phyloP scores from a whole-genome alignment of 495 filamentous ascomycete species.

The Articulospora tetracladia region DNA sequence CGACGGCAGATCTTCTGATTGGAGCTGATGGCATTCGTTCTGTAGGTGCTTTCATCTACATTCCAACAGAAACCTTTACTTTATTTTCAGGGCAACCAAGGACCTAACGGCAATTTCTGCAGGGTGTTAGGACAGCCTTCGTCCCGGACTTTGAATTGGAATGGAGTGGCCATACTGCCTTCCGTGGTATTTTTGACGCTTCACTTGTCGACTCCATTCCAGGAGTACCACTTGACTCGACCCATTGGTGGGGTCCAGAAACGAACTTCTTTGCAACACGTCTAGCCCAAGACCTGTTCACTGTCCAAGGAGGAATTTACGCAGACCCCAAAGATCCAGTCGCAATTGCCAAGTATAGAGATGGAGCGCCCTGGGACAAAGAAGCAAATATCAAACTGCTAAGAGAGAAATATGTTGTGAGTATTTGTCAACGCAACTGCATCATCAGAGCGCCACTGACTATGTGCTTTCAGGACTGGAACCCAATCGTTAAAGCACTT shows the following conservation, averaged over 20 bases:
- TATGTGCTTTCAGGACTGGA: slow-evolving; percentile 34
- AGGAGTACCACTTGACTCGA: slow-evolving; percentile 39
- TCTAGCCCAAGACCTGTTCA: slow-evolving; percentile 38
- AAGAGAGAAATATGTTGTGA: slow-evolving; percentile 29
- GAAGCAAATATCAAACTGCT: slow-evolving; percentile 35
- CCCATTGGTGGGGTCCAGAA: slow-evolving; percentile 47
- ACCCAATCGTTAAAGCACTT: slow-evolving; percentile 38
- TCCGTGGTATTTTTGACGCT: slow-evolving; percentile 42
- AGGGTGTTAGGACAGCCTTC: slow-evolving; percentile 33
- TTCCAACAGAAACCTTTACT: background rate
- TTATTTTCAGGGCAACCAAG: slow-evolving; percentile 2
- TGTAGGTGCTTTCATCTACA: slow-evolving; percentile 1
- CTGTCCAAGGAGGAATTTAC: slow-evolving; percentile 41
- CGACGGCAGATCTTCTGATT: slow-evolving; percentile 29
- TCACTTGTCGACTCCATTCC: slow-evolving; percentile 35
- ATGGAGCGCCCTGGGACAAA: slow-evolving; percentile 43
- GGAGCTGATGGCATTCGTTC: slow-evolving; percentile 34
- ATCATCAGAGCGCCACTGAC: background rate
- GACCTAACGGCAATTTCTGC: too few species aligned
- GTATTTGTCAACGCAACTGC: background rate
- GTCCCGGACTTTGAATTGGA: slow-evolving; percentile 35
- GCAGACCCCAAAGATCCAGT: slow-evolving; percentile 28
- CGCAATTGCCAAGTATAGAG: slow-evolving; percentile 17
- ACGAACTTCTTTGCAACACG: slow-evolving; percentile 43
- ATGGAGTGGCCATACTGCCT: slow-evolving; percentile 42